Percentiles rank a stretch among this genome's conserved stretches.
These are phyloP conservation scores for Penicillium expansum DNA, from an alignment of 2,329 filamentous ascomycete species.

Conservation along the genomic window DNA sequence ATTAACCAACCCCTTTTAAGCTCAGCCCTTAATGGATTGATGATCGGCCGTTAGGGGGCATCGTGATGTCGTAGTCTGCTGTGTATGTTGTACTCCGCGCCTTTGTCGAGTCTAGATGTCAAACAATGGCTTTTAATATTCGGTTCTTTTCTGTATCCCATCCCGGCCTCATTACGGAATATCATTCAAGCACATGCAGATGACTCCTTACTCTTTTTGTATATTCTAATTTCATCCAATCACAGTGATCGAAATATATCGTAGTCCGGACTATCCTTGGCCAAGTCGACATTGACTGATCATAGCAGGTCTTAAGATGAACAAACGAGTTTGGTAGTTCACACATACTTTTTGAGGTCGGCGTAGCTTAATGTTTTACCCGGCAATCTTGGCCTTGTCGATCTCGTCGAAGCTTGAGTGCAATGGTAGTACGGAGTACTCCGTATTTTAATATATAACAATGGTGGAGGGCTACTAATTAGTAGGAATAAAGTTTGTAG, in stretches of 20 bases:
- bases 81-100: not conserved
- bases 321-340: not conserved
- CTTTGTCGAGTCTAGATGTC: not conserved
- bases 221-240: not conserved
- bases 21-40: not conserved
- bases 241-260: not conserved
- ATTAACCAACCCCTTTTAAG: constrained; percentile 1
- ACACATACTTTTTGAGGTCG: not conserved
- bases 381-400: not conserved
- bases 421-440: too few relatives aligned
- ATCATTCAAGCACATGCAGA: not conserved
- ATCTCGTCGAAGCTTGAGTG: not conserved
- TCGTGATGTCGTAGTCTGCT: not conserved
- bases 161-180: not conserved
- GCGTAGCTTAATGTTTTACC: not conserved
- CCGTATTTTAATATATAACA: too few relatives aligned
- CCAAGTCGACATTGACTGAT: not conserved
- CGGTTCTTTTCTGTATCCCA: not conserved
- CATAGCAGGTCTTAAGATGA: not conserved
- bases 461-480: too few relatives aligned
- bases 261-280: not conserved
- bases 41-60: not conserved
- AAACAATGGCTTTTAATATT: not conserved
- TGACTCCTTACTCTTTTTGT: not conserved
- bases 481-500: not conserved